A percentile compares a stretch with the other conserved stretches of the same genome.
Conservation (phyloP, 2,329 filamentous ascomycete genomes). For the Stagonosporopsis vannaccii region DNA sequence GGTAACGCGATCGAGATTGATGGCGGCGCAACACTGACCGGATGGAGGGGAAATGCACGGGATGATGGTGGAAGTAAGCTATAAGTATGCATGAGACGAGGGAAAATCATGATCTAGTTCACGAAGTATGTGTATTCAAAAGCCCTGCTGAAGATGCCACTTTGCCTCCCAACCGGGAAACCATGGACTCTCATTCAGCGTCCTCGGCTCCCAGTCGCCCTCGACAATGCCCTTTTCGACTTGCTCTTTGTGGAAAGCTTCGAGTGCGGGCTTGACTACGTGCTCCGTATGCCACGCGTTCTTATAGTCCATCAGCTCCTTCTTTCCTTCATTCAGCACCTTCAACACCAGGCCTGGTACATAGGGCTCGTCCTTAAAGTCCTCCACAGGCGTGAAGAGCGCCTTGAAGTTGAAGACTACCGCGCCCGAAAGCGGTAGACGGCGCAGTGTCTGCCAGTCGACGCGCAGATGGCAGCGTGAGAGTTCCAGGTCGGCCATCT, state of each 20-base stretch:
- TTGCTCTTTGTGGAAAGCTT: slow-evolving; percentile 72
- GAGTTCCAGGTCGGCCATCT: slow-evolving; percentile 64
- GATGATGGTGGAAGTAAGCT: slow-evolving; percentile 34
- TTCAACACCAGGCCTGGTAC: slow-evolving; percentile 73
- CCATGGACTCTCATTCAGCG: slow-evolving; percentile 77
- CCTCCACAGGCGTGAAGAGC: slow-evolving; percentile 75
- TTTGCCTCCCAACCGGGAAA: slow-evolving; percentile 79
- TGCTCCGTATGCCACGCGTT: slow-evolving; percentile 82
- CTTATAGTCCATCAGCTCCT: slow-evolving; percentile 78
- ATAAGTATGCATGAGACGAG: slow-evolving; percentile 13
- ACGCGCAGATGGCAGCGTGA: slow-evolving; percentile 74
- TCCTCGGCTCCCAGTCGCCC: slow-evolving; percentile 70
- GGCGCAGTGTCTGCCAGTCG: slow-evolving; percentile 86
- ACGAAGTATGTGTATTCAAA: slow-evolving; percentile 40
- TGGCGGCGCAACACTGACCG: slow-evolving; percentile 54
- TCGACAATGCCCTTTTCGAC: slow-evolving; percentile 66
- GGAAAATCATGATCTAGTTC: too few species aligned
- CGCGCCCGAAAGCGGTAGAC: slow-evolving; percentile 76
- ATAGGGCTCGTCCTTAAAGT: slow-evolving; percentile 75
- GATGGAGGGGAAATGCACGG: slow-evolving; percentile 47
- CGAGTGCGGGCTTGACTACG: slow-evolving; percentile 70
- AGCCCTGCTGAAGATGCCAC: slow-evolving; percentile 72
- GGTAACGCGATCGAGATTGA: slow-evolving; percentile 59
- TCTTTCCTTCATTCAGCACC: slow-evolving; percentile 75
- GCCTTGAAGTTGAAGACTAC: slow-evolving; percentile 91